phyloP scores from a whole-genome alignment of 768 basidiomycete genomes.

The Solioccasus polychromus region DNA sequence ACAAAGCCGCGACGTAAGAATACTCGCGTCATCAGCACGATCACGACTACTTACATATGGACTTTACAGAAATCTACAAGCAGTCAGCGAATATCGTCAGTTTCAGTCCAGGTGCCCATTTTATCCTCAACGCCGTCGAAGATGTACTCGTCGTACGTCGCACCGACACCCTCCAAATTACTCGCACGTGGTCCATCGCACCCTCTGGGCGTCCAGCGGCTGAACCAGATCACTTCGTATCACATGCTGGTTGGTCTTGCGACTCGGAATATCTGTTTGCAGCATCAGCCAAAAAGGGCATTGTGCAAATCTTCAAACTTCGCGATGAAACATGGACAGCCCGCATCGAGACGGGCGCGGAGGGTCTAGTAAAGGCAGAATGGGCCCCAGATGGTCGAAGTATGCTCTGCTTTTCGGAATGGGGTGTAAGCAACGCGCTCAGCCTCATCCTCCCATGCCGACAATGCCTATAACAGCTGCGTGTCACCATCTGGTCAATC shows the following conservation, averaged over 20 bases:
- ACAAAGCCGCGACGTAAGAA: neutral
- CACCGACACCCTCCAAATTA: conserved; percentile 79
- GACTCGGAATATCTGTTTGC: conserved; percentile 87
- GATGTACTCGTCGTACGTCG: conserved; percentile 82
- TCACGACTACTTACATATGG: too few species aligned
- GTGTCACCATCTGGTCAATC: conserved; percentile 85
- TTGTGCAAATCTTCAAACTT: conserved; percentile 77
- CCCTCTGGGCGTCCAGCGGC: conserved; percentile 43
- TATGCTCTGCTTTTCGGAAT: conserved; percentile 87
- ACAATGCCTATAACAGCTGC: conserved; percentile 49
- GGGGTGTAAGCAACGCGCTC: conserved; percentile 68
- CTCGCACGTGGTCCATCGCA: conserved; percentile 74
- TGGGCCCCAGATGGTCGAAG: conserved; percentile 88
- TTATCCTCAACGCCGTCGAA: conserved; percentile 76
- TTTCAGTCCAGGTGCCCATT: conserved; percentile 87
- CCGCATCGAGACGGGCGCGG: conserved; percentile 74
- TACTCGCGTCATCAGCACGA: conserved; percentile 2
- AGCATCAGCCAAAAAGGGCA: conserved; percentile 66
- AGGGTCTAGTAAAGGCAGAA: conserved; percentile 82
- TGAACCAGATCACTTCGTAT: conserved; percentile 47
- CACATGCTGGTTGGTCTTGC: conserved; percentile 80
- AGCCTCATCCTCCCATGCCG: neutral
- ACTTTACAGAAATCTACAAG: conserved; percentile 84
- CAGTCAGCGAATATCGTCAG: conserved; percentile 67
- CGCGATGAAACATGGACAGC: conserved; percentile 77